Base-by-base conservation (phyloP, 176 grass and related monocot genomes). In the Cenchrus americanus region DNA sequence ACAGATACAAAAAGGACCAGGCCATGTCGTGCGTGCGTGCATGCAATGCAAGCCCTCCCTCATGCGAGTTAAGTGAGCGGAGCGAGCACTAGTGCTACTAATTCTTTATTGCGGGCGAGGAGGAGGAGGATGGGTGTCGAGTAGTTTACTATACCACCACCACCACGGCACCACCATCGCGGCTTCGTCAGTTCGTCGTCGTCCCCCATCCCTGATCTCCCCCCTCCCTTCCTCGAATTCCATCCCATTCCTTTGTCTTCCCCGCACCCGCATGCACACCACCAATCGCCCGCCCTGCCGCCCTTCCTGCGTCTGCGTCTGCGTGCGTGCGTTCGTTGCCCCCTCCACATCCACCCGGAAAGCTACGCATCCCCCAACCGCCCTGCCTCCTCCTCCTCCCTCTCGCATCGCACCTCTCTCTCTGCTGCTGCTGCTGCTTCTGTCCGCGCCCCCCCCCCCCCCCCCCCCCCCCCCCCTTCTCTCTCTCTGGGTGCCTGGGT, bases 331-430 rank as follows among this genome's bases (percentile, higher is more conserved):
- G 77, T 70, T 63, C 71, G 63, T 82, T 88, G 85, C 58, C 51
- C 76, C 63, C 82, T 91, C 86, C 88, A 87, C 88, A 87, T 90
- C 88, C 84, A 67, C 8, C 88, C 88, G 75, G 88, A 90, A 88
- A 87, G 76, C 78, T 84, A 91, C 85, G 82, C 82, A 44, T 69
- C 85, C 80, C 80, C 80, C 80, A 17, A 79, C 80, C 76, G 21
- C 83, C 43, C 23, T n/a, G n/a, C n/a, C 30, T 22, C 23, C 26
- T 5, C 10, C 41, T 32, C 24, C 21, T 42, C 23, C 14, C 8
- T 21, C 4, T 13, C 27, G 27, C 27, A n/a, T 30, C 27, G 27
- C 27, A 30, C 27, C 27, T 30, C 27, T 30, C n/a, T n/a, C n/a
- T 1, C 27, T 30, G 27, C 27, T 30, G 27, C 27, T 30, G 27